phyloP scores from a whole-genome alignment of 345 rosid species.

The Durio zibethinus region DNA sequence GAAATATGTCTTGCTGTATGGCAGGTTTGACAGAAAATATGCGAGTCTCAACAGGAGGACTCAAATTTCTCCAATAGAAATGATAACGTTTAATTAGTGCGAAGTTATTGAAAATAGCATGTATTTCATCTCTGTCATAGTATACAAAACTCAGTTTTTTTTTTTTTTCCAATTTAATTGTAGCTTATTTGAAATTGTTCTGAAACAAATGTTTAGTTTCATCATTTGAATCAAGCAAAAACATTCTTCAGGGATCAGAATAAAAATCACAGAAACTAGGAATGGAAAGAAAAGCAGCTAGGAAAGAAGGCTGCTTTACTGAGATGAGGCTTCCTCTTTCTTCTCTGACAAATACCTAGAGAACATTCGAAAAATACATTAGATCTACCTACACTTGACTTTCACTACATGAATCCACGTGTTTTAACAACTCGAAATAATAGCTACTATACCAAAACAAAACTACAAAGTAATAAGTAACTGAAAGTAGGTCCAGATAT shows the following conservation, averaged over 20 bases:
- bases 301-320: constrained; percentile 20
- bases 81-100: too few relatives aligned
- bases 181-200: too few relatives aligned
- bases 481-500: neutral
- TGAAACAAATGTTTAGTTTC: too few relatives aligned
- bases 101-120: too few relatives aligned
- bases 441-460: neutral
- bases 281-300: neutral
- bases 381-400: neutral
- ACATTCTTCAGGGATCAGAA: neutral
- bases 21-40: too few relatives aligned
- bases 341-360: constrained; percentile 42
- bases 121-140: too few relatives aligned
- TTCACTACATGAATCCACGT: neutral
- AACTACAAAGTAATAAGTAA: neutral
- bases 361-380: neutral
- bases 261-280: neutral
- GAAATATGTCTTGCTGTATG: neutral
- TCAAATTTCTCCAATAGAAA: too few relatives aligned
- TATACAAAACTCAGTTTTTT: too few relatives aligned
- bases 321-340: constrained; percentile 31
- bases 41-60: too few relatives aligned
- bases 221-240: neutral
- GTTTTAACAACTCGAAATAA: neutral
- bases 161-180: too few relatives aligned